Percentiles rank a stretch among this genome's conserved stretches.
Conservation (phyloP, 495 filamentous ascomycete species). For the Aspergillus cristatus region DNA sequence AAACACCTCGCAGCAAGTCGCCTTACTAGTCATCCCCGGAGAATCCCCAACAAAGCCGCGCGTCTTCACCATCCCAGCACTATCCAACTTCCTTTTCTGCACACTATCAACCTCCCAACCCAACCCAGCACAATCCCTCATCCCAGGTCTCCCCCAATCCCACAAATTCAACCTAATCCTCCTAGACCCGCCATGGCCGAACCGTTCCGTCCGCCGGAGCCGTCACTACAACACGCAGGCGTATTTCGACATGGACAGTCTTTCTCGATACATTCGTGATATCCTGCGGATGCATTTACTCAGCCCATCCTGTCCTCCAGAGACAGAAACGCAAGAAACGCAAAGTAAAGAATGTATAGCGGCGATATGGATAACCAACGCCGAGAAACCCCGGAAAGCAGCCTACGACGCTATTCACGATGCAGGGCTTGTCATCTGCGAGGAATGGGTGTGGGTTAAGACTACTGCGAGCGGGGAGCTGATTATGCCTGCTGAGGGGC, state of each 20-base stretch:
- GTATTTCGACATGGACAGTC: conserved; percentile 21
- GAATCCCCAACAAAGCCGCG: conserved; percentile 10
- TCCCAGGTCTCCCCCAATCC: conserved; percentile 16
- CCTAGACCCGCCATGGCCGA: conserved; percentile 92
- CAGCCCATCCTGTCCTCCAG: background rate
- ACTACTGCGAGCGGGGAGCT: conserved; percentile 62
- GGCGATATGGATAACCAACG: conserved; percentile 89
- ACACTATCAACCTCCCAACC: conserved; percentile 10
- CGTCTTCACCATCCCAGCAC: conserved; percentile 41
- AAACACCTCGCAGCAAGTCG: conserved; percentile 23
- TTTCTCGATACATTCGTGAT: conserved; percentile 18
- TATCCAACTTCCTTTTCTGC: conserved; percentile 42
- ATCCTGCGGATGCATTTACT: conserved; percentile 23
- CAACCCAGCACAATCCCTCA: conserved; percentile 7
- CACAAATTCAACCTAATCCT: conserved; percentile 67
- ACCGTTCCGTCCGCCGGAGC: conserved; percentile 70
- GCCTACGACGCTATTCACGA: conserved; percentile 51
- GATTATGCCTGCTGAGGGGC: conserved; percentile 54
- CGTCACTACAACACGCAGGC: conserved; percentile 52
- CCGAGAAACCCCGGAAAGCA: conserved; percentile 44
- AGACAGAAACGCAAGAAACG: background rate
- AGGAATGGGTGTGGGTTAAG: conserved; percentile 94
- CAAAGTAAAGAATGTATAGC: conserved; percentile 19
- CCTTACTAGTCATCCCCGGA: conserved; percentile 13
- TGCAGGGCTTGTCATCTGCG: conserved; percentile 56